Evolutionary conservation across 2,329 filamentous ascomycete genomes (phyloP), one percentile per base, ranked within the genome.

Genomic region (Sarocladiaceae sp.): DNA sequence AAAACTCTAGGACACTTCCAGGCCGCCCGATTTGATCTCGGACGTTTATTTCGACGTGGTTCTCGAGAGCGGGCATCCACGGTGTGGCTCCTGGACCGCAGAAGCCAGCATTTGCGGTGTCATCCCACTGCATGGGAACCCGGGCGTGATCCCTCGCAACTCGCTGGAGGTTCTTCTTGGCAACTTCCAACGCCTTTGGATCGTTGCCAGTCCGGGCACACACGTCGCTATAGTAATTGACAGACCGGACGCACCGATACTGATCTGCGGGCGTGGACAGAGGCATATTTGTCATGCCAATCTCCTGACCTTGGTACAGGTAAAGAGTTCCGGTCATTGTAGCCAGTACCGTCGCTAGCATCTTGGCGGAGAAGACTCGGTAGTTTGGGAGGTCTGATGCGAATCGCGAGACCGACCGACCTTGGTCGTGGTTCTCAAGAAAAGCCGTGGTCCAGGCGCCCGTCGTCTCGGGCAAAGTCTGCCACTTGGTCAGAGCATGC

Each of bases 381-480:
- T 73, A 69, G 56, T 74, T 65, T 12, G 78, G 74, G 11, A 37
- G 55, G 47, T 29, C 53, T 46, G 12, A 48, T 46, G 51, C 56
- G 55, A 52, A 64, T 15, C 80, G 74, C 2, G 76, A 79, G 4
- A 85, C 67, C 2, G 75, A 77, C 1, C 83, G 72, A 3, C 75
- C 74, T 53, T 82, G 76, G 60, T 86, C 83, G 62, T 86, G 83
- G 58, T 86, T 86, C 60, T 86, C 83, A 52, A 79, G 71, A 59
- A 84, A 87, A 0, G 76, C 71, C 0, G 81, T 82, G 1, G 77
- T 80, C 79, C 80, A 83, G 5, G n/a, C n/a, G n/a, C n/a, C n/a
- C n/a, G n/a, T n/a, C n/a, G n/a, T n/a, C n/a, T n/a, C n/a, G n/a
- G n/a, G n/a, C n/a, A n/a, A n/a, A n/a, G n/a, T n/a, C n/a, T n/a